Evolutionary conservation across 805 yeast genomes (phyloP), one percentile per base, ranked within the genome.

Genomic region (Citeromyces nyonsensis): DNA sequence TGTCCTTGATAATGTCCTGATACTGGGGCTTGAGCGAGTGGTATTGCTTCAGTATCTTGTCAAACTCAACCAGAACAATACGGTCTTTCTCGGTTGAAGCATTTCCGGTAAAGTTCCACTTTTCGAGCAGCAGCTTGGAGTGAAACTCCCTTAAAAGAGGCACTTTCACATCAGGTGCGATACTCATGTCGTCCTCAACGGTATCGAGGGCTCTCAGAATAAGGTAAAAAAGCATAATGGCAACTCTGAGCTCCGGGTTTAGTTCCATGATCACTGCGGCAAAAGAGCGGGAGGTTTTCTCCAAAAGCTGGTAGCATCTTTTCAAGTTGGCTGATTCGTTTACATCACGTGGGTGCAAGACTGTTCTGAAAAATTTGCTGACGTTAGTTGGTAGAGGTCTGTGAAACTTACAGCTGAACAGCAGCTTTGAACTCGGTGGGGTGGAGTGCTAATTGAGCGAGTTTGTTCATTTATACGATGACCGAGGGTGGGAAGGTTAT

Each of bases 171-270:
- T 63, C 61, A 4, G 80, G 74, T 38, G 71, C 77, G 36, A 91
- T 58, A 6, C 91, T 69, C 93, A 85, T 85, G 52, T 91, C 97
- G 53, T 91, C 98, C 53, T 91, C 98, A 35, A 91, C 67, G 1
- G 98, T 91, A 49, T 91, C 98, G 44, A 91, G 67, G 2, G 94
- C 98, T 38, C 98, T 69, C 40, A 91, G 59, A 14, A 85, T 66
- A 35, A 91, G 55, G 54, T 91, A 91, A 56, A 91, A 91, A 5
- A 91, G 37, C 85, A 74, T 75, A 38, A 83, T 67, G 1, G 79
- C 81, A 40, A 73, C 73, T 41, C 94, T 69, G 40, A 91, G 60
- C 46, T 85, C 95, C 0, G 96, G 96, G 49, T 84, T 78, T 37
- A 91, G 65, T 51, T 91, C 95, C 61, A 69, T 66, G 45, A 88